A percentile compares a stretch with the other conserved stretches of the same genome.
These are phyloP conservation scores for Penicillium sp. DNA, from an alignment of 2,329 filamentous ascomycete genomes.

Conservation along the genomic window DNA sequence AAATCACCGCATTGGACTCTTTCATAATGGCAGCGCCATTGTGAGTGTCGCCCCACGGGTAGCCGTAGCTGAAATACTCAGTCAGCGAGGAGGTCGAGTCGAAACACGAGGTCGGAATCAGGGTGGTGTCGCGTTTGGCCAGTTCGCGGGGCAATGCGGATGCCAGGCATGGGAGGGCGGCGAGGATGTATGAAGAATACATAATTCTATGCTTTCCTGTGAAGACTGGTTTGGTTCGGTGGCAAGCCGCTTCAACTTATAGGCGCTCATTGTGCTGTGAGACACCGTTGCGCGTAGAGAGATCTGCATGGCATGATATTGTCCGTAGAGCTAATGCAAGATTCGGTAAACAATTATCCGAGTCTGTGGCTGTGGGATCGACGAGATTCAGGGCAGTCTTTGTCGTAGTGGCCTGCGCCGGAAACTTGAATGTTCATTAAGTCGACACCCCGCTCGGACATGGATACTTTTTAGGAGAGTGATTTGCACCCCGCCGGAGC, in stretches of 20 bases:
- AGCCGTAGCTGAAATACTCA: constrained; percentile 54
- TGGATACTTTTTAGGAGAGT: neutral
- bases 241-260: neutral
- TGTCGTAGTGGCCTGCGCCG: neutral
- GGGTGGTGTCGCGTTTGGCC: constrained; percentile 16
- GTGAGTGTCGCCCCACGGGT: constrained; percentile 61
- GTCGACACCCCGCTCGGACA: neutral
- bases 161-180: constrained; percentile 3
- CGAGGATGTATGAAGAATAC: constrained; percentile 3
- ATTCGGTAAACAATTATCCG: neutral
- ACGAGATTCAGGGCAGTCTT: neutral
- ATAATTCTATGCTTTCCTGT: neutral
- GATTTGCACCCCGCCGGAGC: constrained; percentile 7
- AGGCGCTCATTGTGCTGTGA: neutral
- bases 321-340: constrained; percentile 4
- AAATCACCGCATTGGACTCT: constrained; percentile 45
- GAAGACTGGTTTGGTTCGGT: no score
- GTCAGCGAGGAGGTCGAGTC: constrained; percentile 34
- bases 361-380: neutral
- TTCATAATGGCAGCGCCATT: constrained; percentile 61
- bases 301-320: neutral
- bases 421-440: neutral
- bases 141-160: constrained; percentile 6
- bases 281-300: neutral
- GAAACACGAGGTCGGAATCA: constrained; percentile 31